These are phyloP conservation scores for Fusarium buxicola DNA, from an alignment of 2,329 filamentous ascomycete species.

Conservation along the genomic window DNA sequence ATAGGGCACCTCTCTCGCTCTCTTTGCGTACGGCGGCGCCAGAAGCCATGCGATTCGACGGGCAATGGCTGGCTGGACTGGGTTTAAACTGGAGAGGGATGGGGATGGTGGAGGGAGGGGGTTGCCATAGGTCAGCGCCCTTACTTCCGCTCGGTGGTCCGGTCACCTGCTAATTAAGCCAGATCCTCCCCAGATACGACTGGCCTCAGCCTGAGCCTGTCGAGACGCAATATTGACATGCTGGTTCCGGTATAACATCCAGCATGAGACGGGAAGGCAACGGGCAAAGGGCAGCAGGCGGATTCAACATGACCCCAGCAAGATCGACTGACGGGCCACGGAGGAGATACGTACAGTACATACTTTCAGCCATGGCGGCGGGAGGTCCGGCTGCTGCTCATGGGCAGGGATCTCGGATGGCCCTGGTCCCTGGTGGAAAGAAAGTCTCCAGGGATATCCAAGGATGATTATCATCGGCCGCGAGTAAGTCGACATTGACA, in stretches of 20 bases:
- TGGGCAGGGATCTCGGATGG: constrained; percentile 33
- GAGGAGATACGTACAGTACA: constrained; percentile 38
- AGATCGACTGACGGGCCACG: constrained; percentile 45
- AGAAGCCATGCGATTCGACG: constrained; percentile 44
- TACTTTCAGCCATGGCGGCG: constrained; percentile 25
- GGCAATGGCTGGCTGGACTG: constrained; percentile 26
- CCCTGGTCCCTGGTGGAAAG: constrained; percentile 32
- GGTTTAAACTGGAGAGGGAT: constrained; percentile 32
- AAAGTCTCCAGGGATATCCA: constrained; percentile 30
- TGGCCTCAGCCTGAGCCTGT: constrained; percentile 24
- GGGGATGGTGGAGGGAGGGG: constrained; percentile 27
- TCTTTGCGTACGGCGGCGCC: constrained; percentile 32
- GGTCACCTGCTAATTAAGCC: constrained; percentile 45
- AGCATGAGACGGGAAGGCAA: constrained; percentile 23
- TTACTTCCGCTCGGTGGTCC: constrained; percentile 40
- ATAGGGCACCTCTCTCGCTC: constrained; percentile 37
- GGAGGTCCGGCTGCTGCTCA: constrained; percentile 41
- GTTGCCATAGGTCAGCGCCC: constrained; percentile 32
- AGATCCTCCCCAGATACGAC: constrained; percentile 45
- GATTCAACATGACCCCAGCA: constrained; percentile 29
- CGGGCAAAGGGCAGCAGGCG: constrained; percentile 21
- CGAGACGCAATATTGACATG: constrained; percentile 37
- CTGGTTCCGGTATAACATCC: constrained; percentile 29
- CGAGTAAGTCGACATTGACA: constrained; percentile 29
- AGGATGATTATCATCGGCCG: constrained; percentile 32